Conservation (phyloP, 768 basidiomycete species). For the Pulveroboletus frians region DNA sequence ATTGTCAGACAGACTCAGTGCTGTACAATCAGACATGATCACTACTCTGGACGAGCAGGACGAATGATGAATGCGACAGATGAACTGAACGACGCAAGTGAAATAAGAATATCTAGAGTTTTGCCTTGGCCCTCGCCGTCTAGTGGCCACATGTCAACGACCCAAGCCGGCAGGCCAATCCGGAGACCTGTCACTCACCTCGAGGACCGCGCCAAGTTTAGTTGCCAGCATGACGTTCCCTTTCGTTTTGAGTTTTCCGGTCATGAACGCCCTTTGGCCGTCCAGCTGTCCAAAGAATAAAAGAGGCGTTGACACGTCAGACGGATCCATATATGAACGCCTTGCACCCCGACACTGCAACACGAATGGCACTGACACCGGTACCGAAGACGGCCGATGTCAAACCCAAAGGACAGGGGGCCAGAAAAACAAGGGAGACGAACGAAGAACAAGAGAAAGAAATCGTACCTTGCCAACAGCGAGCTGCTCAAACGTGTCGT, state of each 20-base stretch:
- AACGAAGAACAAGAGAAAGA: not conserved
- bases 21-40: slow-evolving; percentile 18
- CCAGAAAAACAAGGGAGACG: not conserved
- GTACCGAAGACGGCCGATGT: not conserved
- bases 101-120: slow-evolving; percentile 30
- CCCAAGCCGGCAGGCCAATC: not conserved
- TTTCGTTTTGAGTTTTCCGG: slow-evolving; percentile 86
- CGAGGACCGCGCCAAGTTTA: slow-evolving; percentile 80
- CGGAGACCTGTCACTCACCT: slow-evolving; percentile 40
- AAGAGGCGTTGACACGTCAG: not conserved
- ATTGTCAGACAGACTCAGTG: not conserved
- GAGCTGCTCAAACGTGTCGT: slow-evolving; percentile 69
- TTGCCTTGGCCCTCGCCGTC: slow-evolving; percentile 37
- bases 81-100: not conserved
- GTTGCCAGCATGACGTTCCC: slow-evolving; percentile 94
- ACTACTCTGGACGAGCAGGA: slow-evolving; percentile 11
- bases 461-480: slow-evolving; percentile 62
- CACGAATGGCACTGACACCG: not conserved
- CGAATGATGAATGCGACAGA: not conserved
- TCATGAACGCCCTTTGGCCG: slow-evolving; percentile 96
- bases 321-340: not conserved
- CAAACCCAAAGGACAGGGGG: not conserved
- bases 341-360: not conserved
- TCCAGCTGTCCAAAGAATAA: slow-evolving; percentile 47
- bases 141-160: slow-evolving; percentile 4